A percentile compares a stretch with the other conserved stretches of the same genome.
phyloP scores from a whole-genome alignment of 2,329 filamentous ascomycete genomes.

The Cadophora luteo-olivacea region DNA sequence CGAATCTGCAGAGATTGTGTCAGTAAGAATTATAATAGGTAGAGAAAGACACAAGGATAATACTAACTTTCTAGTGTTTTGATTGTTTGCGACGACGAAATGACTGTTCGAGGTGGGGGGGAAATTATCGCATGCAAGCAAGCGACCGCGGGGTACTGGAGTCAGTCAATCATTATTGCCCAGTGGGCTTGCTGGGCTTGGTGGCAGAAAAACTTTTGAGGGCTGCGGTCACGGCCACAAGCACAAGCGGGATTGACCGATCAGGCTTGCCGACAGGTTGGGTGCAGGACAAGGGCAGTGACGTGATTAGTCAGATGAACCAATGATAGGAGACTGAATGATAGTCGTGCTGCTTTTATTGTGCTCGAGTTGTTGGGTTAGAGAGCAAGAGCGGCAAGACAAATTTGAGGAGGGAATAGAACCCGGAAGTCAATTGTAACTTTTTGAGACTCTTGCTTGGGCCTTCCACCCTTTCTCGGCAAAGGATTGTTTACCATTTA shows the following conservation, averaged over 20 bases:
- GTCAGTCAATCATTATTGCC: not conserved
- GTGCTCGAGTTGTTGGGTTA: not conserved
- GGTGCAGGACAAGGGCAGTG: not conserved
- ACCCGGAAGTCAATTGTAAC: too few relatives aligned
- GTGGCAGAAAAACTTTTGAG: not conserved
- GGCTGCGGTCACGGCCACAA: too few relatives aligned
- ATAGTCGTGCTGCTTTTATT: not conserved
- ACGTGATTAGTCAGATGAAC: not conserved
- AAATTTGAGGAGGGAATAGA: not conserved
- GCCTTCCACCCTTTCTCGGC: too few relatives aligned
- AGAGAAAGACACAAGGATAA: not conserved
- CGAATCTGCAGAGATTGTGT: not conserved
- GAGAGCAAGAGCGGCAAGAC: not conserved
- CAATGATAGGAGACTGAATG: not conserved
- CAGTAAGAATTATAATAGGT: not conserved
- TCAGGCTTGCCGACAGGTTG: not conserved
- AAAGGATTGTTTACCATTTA: too few relatives aligned
- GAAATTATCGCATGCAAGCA: not conserved
- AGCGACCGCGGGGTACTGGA: not conserved
- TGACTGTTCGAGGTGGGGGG: slow-evolving; percentile 1
- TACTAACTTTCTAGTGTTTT: not conserved
- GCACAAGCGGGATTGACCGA: not conserved
- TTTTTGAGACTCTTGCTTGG: too few relatives aligned
- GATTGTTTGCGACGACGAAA: not conserved
- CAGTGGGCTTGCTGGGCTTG: not conserved